Conservation (phyloP, 768 basidiomycete genomes). For the Trametes maxima region DNA sequence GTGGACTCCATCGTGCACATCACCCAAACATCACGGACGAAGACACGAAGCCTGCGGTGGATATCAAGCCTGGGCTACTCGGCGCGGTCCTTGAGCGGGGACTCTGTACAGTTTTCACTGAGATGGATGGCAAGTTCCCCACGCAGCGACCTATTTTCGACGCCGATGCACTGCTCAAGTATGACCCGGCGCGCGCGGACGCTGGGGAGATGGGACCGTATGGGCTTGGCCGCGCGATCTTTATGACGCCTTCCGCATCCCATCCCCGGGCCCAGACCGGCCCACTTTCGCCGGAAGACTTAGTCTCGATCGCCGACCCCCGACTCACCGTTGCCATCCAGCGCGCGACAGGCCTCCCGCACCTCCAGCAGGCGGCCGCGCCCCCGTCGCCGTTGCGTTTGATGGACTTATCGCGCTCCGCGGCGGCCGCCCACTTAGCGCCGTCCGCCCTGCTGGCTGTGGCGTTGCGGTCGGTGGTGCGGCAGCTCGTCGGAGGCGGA, state of each 20-base stretch:
- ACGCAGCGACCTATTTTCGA: constrained; percentile 15
- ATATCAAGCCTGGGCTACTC: constrained; percentile 15
- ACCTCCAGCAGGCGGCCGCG: neutral
- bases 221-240: constrained; percentile 14
- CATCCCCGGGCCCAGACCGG: neutral
- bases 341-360: constrained; percentile 10
- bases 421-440: constrained; percentile 33
- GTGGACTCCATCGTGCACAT: constrained; percentile 25
- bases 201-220: constrained; percentile 9
- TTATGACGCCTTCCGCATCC: constrained; percentile 7
- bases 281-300: constrained; percentile 20
- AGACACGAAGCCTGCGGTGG: constrained; percentile 11
- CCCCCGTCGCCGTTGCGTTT: neutral
- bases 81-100: constrained; percentile 11
- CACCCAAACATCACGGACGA: constrained; percentile 21
- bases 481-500: constrained; percentile 37
- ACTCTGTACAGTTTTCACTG: constrained; percentile 18
- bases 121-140: neutral
- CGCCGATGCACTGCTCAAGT: constrained; percentile 13
- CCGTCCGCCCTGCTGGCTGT: constrained; percentile 42
- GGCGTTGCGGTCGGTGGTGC: constrained; percentile 36
- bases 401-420: constrained; percentile 15
- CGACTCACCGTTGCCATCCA: constrained; percentile 28
- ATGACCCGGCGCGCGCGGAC: neutral
- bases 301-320: constrained; percentile 34